Evolutionary conservation across 768 basidiomycete genomes (phyloP).

Genomic region (Rhodotorula paludigena): DNA sequence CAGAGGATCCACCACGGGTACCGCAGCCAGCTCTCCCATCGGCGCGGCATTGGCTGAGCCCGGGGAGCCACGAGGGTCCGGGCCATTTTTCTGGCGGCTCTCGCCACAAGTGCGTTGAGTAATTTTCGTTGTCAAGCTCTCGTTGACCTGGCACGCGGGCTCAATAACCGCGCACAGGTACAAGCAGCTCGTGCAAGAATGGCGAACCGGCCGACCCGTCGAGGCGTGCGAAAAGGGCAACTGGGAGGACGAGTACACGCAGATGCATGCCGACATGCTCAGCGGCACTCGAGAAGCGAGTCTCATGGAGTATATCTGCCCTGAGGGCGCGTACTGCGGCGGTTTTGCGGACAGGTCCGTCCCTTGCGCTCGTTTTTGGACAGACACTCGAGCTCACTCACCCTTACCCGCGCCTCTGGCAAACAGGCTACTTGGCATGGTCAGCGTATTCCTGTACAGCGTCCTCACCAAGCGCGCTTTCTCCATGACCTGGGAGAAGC

Average conservation of each 20-base stretch:
- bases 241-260: slow-evolving; percentile 21
- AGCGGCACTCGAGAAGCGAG: slow-evolving; percentile 7
- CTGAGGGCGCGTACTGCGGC: slow-evolving; percentile 1
- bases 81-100: background rate
- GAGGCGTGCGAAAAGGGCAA: slow-evolving; percentile 12
- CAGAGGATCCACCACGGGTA: slow-evolving; percentile 1
- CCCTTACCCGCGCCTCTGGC: background rate
- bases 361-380: background rate
- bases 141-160: background rate
- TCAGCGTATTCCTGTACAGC: slow-evolving; percentile 14
- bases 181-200: slow-evolving; percentile 17
- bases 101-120: background rate
- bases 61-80: background rate
- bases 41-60: background rate
- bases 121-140: background rate
- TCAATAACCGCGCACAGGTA: slow-evolving; percentile 9
- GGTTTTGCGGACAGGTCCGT: slow-evolving; percentile 24
- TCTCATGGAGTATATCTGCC: slow-evolving; percentile 21
- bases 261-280: slow-evolving; percentile 22
- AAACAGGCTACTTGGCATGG: slow-evolving; percentile 18
- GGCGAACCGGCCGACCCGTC: slow-evolving; percentile 9
- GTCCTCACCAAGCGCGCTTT: slow-evolving; percentile 24
- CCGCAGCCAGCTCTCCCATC: background rate
- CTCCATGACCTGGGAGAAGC: slow-evolving; percentile 22
- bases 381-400: background rate